These are phyloP conservation scores for Azolla pinnata DNA, from an alignment of 75 land plant species.

Conservation along the genomic window DNA sequence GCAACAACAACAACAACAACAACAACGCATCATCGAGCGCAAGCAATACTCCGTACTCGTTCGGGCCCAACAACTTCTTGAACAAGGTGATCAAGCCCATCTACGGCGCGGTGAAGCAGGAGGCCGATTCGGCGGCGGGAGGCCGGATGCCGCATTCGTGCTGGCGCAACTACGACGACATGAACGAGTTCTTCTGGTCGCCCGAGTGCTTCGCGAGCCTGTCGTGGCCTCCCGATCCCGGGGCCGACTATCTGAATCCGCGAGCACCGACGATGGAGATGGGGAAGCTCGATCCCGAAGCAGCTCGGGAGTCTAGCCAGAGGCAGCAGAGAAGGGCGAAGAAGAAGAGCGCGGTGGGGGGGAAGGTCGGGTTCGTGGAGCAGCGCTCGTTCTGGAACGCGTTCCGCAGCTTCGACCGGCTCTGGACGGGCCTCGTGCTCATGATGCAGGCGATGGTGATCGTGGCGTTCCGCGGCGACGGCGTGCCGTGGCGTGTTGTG, in stretches of 20 bases:
- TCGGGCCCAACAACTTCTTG: constrained; percentile 16
- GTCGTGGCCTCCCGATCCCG: constrained; percentile 49
- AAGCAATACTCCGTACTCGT: constrained; percentile 15
- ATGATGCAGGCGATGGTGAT: constrained; percentile 24
- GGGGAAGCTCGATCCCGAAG: background rate
- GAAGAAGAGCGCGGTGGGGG: too few species aligned
- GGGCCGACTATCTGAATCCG: background rate
- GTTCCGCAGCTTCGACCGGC: constrained; percentile 34
- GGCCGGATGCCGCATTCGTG: constrained; percentile 79
- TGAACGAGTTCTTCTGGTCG: constrained; percentile 86
- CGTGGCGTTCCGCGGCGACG: constrained; percentile 4
- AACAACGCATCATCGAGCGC: constrained; percentile 38
- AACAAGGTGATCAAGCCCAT: constrained; percentile 21
- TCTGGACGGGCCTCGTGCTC: constrained; percentile 31
- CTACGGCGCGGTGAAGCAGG: constrained; percentile 20
- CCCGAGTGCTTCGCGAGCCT: constrained; percentile 38
- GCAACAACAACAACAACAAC: too few species aligned
- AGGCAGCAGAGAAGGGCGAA: too few species aligned
- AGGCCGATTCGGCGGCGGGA: constrained; percentile 19
- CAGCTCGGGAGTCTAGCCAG: too few species aligned
- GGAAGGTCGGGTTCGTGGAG: constrained; percentile 41
- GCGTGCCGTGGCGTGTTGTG: constrained; percentile 26
- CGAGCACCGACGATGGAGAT: too few species aligned
- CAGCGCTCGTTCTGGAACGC: constrained; percentile 43
- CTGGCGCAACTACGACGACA: constrained; percentile 93